A percentile compares a stretch with the other conserved stretches of the same genome.
phyloP scores from a whole-genome alignment of 345 rosid genomes.

The Psidium friedrichsthalianum region DNA sequence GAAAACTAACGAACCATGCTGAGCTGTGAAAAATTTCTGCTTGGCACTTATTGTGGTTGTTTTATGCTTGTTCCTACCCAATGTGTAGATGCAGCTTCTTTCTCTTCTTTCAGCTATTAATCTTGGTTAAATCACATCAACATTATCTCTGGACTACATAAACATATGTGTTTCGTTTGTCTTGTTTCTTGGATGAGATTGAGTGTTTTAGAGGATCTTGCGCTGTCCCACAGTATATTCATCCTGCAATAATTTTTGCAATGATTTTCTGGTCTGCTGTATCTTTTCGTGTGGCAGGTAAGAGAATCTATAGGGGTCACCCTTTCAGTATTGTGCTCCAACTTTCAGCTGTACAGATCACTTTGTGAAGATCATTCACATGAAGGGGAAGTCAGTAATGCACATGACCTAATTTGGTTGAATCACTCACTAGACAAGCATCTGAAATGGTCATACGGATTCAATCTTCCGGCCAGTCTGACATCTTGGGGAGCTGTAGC shows the following conservation, averaged over 20 bases:
- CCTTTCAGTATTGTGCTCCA: conserved; percentile 80
- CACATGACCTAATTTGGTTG: conserved; percentile 40
- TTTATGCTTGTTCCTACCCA: background rate
- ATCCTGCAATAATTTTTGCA: background rate
- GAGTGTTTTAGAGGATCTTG: background rate
- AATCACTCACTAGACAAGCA: conserved; percentile 49
- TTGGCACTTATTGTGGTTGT: background rate
- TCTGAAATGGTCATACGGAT: conserved; percentile 60
- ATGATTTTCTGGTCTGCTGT: background rate
- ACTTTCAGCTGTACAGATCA: conserved; percentile 59
- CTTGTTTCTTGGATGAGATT: background rate
- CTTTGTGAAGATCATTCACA: conserved; percentile 27
- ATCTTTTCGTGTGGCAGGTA: conserved; percentile 41
- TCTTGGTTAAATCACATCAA: background rate
- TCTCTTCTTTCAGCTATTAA: background rate
- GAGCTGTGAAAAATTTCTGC: background rate
- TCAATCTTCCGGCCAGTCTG: conserved; percentile 59
- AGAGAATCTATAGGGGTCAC: conserved; percentile 90
- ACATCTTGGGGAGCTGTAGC: conserved; percentile 33
- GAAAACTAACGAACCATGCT: background rate
- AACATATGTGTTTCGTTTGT: background rate
- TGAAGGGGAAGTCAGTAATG: conserved; percentile 26
- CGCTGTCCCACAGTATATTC: background rate
- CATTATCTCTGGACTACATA: background rate
- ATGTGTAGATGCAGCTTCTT: background rate